These are phyloP conservation scores for Aspergillus campestris DNA, from an alignment of 495 filamentous ascomycete species.

Conservation along the genomic window DNA sequence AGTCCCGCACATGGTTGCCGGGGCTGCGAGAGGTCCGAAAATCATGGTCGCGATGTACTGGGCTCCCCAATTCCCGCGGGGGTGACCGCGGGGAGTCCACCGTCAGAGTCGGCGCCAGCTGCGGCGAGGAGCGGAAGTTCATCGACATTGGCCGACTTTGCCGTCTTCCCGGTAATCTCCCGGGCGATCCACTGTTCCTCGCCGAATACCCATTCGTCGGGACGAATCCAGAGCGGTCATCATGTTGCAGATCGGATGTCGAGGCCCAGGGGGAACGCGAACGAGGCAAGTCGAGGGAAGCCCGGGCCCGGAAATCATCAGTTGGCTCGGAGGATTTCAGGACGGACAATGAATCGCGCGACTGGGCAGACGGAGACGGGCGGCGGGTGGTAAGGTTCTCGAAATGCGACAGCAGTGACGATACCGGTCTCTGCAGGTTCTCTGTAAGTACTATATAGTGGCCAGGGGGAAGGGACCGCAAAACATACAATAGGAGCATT, in stretches of 20 bases:
- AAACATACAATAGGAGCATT: slow-evolving; percentile 40
- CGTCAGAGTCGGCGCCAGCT: slow-evolving; percentile 58
- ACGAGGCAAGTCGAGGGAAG: slow-evolving; percentile 46
- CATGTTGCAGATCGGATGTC: slow-evolving; percentile 23
- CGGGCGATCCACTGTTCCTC: slow-evolving; percentile 4
- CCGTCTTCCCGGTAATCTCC: slow-evolving; percentile 10
- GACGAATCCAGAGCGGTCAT: slow-evolving; percentile 7
- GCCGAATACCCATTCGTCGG: slow-evolving; percentile 6
- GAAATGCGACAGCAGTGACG: slow-evolving; percentile 85
- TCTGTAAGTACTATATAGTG: slow-evolving; percentile 2
- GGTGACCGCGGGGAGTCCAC: slow-evolving; percentile 72
- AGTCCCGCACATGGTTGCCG: slow-evolving; percentile 19
- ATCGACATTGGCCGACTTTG: slow-evolving; percentile 42
- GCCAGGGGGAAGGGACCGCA: slow-evolving; percentile 2
- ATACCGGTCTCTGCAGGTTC: slow-evolving; percentile 59
- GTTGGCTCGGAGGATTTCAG: slow-evolving; percentile 29
- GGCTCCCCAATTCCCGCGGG: slow-evolving; percentile 33
- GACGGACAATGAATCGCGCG: slow-evolving; percentile 26
- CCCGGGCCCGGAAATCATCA: slow-evolving; percentile 42
- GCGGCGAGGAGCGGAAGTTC: slow-evolving; percentile 48
- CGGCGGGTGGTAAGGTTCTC: slow-evolving; percentile 64
- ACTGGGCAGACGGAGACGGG: slow-evolving; percentile 24
- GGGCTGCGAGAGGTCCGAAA: slow-evolving; percentile 19
- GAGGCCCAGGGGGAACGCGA: slow-evolving; percentile 31
- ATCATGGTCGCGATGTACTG: slow-evolving; percentile 13